Conservation (phyloP, 2,329 filamentous ascomycete genomes). For the Biscogniauxia marginata region DNA sequence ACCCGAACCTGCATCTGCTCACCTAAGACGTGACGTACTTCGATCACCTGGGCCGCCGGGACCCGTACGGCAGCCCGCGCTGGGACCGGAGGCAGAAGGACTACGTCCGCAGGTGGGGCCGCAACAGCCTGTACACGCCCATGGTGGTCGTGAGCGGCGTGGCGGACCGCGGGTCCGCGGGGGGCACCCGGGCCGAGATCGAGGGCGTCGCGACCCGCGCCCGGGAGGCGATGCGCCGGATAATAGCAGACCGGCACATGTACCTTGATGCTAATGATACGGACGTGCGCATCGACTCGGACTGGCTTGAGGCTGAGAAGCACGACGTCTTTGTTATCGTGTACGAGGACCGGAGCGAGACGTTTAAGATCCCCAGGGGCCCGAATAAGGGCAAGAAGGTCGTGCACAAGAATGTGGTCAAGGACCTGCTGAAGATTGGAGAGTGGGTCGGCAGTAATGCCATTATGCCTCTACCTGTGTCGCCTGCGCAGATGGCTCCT, state of each 20-base stretch:
- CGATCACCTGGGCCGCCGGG: constrained; percentile 35
- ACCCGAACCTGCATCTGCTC: constrained; percentile 33
- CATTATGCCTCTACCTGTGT: constrained; percentile 23
- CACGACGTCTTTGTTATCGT: constrained; percentile 23
- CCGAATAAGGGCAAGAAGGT: constrained; percentile 38
- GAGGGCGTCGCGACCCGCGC: constrained; percentile 16
- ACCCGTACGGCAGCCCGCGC: constrained; percentile 27
- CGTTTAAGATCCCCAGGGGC: constrained; percentile 32
- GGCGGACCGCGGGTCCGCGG: constrained; percentile 25
- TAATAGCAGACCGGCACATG: constrained; percentile 21
- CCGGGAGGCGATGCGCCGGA: constrained; percentile 1
- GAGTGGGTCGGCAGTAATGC: constrained; percentile 35
- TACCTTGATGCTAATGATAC: constrained; percentile 24
- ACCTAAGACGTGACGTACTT: constrained; percentile 37
- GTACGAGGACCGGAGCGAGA: constrained; percentile 28
- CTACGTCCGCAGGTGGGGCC: constrained; percentile 33
- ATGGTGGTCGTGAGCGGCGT: constrained; percentile 32
- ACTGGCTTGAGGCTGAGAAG: constrained; percentile 13
- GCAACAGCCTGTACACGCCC: constrained; percentile 33
- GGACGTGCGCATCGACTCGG: constrained; percentile 23
- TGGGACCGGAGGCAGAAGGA: constrained; percentile 35
- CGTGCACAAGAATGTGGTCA: constrained; percentile 32
- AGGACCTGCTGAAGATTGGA: constrained; percentile 33
- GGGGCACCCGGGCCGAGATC: constrained; percentile 21
- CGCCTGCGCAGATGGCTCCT: constrained; percentile 19